phyloP scores from a whole-genome alignment of 2,329 filamentous ascomycete species.

The Talaromyces marneffei region DNA sequence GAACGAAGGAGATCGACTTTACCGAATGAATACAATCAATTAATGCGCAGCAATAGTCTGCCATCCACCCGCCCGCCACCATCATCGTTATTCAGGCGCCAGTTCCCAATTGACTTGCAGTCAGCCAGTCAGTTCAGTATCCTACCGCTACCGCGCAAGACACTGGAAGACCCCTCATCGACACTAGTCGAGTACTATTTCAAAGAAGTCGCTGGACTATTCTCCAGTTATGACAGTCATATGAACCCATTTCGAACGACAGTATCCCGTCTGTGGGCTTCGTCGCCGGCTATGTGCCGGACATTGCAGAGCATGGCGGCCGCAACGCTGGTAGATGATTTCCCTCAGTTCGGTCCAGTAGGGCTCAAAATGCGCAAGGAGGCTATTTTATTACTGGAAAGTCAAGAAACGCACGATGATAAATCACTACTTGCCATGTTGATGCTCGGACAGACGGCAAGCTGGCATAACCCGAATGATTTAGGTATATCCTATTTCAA shows the following conservation, averaged over 20 bases:
- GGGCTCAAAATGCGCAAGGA: constrained; percentile 50
- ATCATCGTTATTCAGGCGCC: constrained; percentile 30
- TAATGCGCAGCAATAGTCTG: neutral
- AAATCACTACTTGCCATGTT: constrained; percentile 54
- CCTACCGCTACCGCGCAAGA: constrained; percentile 33
- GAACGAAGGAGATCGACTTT: neutral
- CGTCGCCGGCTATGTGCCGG: constrained; percentile 54
- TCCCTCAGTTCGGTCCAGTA: constrained; percentile 48
- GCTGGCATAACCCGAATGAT: constrained; percentile 54
- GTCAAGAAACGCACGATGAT: constrained; percentile 45
- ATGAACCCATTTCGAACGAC: constrained; percentile 58
- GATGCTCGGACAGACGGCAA: constrained; percentile 54
- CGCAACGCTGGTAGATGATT: constrained; percentile 54
- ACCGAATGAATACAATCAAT: neutral
- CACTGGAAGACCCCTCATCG: constrained; percentile 47
- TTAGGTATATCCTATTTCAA: constrained; percentile 51
- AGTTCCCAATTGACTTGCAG: constrained; percentile 21
- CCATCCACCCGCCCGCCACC: constrained; percentile 21
- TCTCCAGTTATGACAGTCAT: constrained; percentile 59
- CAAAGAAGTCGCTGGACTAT: constrained; percentile 55
- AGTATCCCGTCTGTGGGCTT: constrained; percentile 52
- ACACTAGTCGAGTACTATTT: constrained; percentile 60
- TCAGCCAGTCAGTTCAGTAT: constrained; percentile 14
- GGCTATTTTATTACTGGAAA: constrained; percentile 47
- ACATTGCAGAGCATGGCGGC: constrained; percentile 61